Evolutionary conservation across 257 asterid species (phyloP).

Genomic region (Solanum peruvianum): DNA sequence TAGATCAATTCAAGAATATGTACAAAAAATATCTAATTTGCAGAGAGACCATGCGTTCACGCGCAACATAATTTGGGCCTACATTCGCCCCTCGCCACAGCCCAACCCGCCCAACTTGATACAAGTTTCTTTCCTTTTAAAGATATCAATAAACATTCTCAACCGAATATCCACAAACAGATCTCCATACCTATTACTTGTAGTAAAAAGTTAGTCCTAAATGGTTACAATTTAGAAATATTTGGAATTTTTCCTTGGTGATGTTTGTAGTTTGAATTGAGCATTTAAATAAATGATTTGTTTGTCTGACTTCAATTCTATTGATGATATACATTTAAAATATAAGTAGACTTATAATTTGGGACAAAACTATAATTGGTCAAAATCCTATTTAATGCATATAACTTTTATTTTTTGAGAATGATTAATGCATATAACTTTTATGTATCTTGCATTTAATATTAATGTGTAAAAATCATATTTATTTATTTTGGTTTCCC

Average conservation of each 20-base stretch:
- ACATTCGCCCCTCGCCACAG: neutral
- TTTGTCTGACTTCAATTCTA: neutral
- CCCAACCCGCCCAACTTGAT: neutral
- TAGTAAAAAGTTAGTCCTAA: neutral
- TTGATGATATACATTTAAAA: neutral
- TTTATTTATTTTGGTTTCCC: neutral
- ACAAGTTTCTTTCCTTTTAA: neutral
- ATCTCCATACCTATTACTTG: neutral
- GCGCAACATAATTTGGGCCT: neutral
- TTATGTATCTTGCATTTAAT: neutral
- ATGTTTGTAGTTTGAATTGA: neutral
- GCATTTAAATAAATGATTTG: neutral
- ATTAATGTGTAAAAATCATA: neutral
- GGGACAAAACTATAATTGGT: neutral
- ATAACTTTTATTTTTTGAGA: neutral
- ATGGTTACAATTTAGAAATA: neutral
- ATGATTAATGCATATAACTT: neutral
- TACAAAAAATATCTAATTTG: neutral
- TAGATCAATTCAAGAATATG: neutral
- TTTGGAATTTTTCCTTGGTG: neutral
- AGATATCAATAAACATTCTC: neutral
- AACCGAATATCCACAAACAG: neutral
- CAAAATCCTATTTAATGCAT: neutral
- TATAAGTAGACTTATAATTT: neutral
- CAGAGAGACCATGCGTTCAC: neutral